phyloP scores from a whole-genome alignment of 805 yeast genomes.

The Hyphopichia homilentoma region DNA sequence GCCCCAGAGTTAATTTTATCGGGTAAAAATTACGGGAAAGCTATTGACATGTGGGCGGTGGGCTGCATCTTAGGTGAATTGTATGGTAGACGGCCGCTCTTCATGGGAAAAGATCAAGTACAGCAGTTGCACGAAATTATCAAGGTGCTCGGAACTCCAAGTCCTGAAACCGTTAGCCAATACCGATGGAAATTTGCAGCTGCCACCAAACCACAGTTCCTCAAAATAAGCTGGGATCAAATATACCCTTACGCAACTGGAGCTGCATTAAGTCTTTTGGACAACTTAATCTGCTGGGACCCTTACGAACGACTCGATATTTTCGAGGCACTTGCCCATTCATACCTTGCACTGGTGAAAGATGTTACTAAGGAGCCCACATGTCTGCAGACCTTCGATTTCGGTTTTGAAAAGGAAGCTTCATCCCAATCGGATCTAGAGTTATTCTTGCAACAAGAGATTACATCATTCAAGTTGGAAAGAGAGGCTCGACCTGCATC shows the following conservation, averaged over 20 bases:
- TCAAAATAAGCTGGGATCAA: conserved; percentile 39
- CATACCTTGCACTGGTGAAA: conserved; percentile 52
- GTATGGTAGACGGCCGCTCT: conserved; percentile 74
- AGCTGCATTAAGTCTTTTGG: conserved; percentile 51
- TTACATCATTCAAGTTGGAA: conserved; percentile 40
- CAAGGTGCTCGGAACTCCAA: conserved; percentile 70
- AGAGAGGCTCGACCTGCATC: conserved; percentile 1
- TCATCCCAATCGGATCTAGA: conserved; percentile 37
- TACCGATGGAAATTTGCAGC: conserved; percentile 24
- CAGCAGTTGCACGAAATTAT: conserved; percentile 71
- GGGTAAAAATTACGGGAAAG: conserved; percentile 53
- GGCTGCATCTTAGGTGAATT: conserved; percentile 90
- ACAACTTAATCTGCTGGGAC: conserved; percentile 61
- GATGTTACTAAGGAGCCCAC: conserved; percentile 55
- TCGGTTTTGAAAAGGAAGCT: conserved; percentile 53
- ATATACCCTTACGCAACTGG: conserved; percentile 62
- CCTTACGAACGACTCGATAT: conserved; percentile 52
- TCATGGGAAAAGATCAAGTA: conserved; percentile 68
- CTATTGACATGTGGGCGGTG: conserved; percentile 88
- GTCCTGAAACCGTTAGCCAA: conserved; percentile 36
- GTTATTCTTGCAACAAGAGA: conserved; percentile 49
- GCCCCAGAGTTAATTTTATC: conserved; percentile 86
- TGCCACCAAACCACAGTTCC: conserved; percentile 25
- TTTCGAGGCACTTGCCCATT: conserved; percentile 53
- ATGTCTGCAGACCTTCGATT: conserved; percentile 53